Evolutionary conservation across 1,284 basidiomycete species (phyloP).

Genomic region (Lentinus polychrous): DNA sequence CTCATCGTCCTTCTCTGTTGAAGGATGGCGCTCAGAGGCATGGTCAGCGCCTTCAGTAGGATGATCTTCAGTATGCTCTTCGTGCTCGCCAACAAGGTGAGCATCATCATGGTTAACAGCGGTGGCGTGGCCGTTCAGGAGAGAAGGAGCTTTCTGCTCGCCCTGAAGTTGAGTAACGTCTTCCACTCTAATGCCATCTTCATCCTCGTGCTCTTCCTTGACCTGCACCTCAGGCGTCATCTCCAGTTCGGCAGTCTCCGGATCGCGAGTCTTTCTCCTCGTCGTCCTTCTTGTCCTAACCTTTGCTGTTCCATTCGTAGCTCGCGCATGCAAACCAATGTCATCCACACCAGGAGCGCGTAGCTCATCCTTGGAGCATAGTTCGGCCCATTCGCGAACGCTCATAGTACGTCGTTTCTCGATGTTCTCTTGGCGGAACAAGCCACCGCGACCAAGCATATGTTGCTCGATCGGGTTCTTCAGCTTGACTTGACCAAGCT

Average conservation of each 20-base stretch:
- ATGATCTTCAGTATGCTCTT: background rate
- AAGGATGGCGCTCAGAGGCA: background rate
- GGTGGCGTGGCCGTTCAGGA: background rate
- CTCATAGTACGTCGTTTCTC: constrained; percentile 81
- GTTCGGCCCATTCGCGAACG: constrained; percentile 81
- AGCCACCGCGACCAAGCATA: constrained; percentile 79
- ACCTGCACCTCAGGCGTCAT: constrained; percentile 26
- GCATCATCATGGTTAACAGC: background rate
- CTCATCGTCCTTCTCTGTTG: constrained; percentile 21
- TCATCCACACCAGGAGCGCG: constrained; percentile 66
- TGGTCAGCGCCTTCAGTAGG: background rate
- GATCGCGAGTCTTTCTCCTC: constrained; percentile 21
- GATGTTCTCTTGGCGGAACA: constrained; percentile 89
- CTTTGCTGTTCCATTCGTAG: constrained; percentile 19
- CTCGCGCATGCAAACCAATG: constrained; percentile 49
- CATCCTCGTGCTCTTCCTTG: constrained; percentile 31
- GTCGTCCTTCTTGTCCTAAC: constrained; percentile 16
- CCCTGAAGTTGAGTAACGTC: constrained; percentile 1
- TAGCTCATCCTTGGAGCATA: constrained; percentile 67
- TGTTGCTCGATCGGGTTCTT: constrained; percentile 87
- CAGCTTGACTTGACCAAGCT: constrained; percentile 71
- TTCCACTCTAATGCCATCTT: constrained; percentile 10
- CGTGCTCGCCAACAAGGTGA: background rate
- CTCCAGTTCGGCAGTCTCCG: constrained; percentile 30
- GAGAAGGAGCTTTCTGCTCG: background rate